A percentile compares a stretch with the other conserved stretches of the same genome.
Evolutionary conservation across 202 grass and related monocot genomes (phyloP).

Genomic region (Alloteropsis angusta): DNA sequence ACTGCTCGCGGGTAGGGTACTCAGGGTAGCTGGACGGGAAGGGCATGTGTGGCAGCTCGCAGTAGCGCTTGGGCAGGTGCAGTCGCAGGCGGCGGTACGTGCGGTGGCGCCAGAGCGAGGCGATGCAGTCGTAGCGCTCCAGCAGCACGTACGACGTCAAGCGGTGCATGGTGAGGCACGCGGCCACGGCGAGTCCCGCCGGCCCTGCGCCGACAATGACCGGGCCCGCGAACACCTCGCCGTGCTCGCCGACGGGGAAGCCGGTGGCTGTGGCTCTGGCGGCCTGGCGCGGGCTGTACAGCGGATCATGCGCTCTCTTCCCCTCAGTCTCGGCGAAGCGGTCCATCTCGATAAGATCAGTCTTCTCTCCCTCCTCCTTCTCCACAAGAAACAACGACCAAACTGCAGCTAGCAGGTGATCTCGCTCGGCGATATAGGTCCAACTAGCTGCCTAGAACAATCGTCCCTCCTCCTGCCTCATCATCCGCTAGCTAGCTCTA

Average conservation of each 20-base stretch:
- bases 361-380: too few species aligned
- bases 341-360: conserved; percentile 21
- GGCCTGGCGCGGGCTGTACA: conserved; percentile 10
- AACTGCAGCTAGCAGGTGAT: too few species aligned
- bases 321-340: conserved; percentile 40
- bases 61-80: conserved; percentile 73
- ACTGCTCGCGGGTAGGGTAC: conserved; percentile 70
- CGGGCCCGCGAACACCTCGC: conserved; percentile 26
- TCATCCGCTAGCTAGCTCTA: too few species aligned
- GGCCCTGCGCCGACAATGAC: conserved; percentile 63
- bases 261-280: conserved; percentile 9
- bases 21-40: conserved; percentile 47
- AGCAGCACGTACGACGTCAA: conserved; percentile 63
- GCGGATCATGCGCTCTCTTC: conserved; percentile 61
- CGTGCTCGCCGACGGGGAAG: background rate
- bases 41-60: conserved; percentile 63
- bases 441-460: too few species aligned
- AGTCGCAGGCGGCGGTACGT: conserved; percentile 69
- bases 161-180: conserved; percentile 32
- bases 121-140: conserved; percentile 59
- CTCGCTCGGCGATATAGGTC: too few species aligned
- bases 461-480: too few species aligned
- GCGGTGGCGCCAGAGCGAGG: conserved; percentile 68
- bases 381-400: too few species aligned
- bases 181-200: conserved; percentile 44